Conservation (phyloP, 2,329 filamentous ascomycete genomes). For the Colletotrichum spaethianum region DNA sequence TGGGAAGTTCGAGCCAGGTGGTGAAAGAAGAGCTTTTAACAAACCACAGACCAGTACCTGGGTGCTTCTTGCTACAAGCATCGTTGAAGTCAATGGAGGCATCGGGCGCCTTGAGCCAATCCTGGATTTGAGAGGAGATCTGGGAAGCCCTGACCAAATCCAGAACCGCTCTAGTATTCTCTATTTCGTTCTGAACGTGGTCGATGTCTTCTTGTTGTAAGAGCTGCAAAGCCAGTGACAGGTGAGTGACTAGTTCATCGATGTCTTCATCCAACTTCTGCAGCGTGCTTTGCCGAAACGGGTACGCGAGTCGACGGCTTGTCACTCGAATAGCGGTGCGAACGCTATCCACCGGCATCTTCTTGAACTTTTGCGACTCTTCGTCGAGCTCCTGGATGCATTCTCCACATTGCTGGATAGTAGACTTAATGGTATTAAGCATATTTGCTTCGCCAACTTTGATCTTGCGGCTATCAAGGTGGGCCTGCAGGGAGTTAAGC, state of each 20-base stretch:
- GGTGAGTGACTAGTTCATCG: conserved; percentile 48
- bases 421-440: conserved; percentile 44
- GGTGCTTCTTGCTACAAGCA: conserved; percentile 49
- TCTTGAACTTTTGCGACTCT: conserved; percentile 46
- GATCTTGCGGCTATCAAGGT: conserved; percentile 43
- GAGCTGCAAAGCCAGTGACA: conserved; percentile 50
- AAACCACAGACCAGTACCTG: conserved; percentile 54
- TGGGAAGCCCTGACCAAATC: conserved; percentile 46
- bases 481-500: conserved; percentile 45
- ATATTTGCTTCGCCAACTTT: conserved; percentile 44
- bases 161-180: conserved; percentile 47
- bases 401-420: conserved; percentile 47
- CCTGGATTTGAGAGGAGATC: conserved; percentile 45
- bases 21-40: conserved; percentile 44
- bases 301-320: conserved; percentile 46
- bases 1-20: conserved; percentile 46
- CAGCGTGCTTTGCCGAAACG: conserved; percentile 54
- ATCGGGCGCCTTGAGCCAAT: conserved; percentile 55
- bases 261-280: conserved; percentile 55
- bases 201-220: conserved; percentile 49
- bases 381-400: conserved; percentile 48
- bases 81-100: conserved; percentile 52
- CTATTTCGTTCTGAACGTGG: conserved; percentile 46
- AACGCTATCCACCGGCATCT: conserved; percentile 19
- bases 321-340: conserved; percentile 9